Conservation (phyloP, 2,329 filamentous ascomycete genomes). For the Paraconiothyrium brasiliense region DNA sequence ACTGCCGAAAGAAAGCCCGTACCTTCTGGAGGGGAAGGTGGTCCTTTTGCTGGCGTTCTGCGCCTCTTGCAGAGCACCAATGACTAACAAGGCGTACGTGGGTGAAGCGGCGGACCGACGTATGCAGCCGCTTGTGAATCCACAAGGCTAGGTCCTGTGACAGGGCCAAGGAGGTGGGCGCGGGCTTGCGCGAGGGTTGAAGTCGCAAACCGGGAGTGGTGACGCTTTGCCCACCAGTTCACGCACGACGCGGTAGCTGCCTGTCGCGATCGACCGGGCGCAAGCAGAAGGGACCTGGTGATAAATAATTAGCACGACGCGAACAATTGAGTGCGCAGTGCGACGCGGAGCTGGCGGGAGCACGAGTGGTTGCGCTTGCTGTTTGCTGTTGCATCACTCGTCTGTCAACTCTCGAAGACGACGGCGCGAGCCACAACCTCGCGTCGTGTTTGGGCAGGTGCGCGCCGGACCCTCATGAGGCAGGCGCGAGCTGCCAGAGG, state of each 20-base stretch:
- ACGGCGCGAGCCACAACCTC: conserved; percentile 38
- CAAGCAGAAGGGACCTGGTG: conserved; percentile 35
- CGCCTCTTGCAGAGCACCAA: conserved; percentile 25
- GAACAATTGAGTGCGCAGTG: conserved; percentile 35
- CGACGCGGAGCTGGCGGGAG: conserved; percentile 35
- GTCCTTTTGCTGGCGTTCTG: conserved; percentile 28
- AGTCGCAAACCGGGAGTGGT: conserved; percentile 37
- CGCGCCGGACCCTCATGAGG: conserved; percentile 33
- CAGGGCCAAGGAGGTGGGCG: conserved; percentile 21
- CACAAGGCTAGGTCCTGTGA: conserved; percentile 21
- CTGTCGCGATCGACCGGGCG: conserved; percentile 36
- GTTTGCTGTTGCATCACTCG: conserved; percentile 46
- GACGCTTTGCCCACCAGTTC: conserved; percentile 38
- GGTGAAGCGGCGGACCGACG: conserved; percentile 29
- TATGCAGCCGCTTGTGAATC: conserved; percentile 28
- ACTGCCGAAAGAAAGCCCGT: conserved; percentile 25
- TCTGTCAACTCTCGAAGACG: conserved; percentile 48
- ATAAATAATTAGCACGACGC: conserved; percentile 47
- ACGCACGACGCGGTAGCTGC: conserved; percentile 31
- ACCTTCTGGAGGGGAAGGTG: conserved; percentile 25
- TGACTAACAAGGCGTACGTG: conserved; percentile 26
- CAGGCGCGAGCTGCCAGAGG: not conserved
- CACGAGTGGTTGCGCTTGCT: conserved; percentile 40
- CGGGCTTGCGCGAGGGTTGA: conserved; percentile 28
- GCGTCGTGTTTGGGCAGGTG: conserved; percentile 42